These are phyloP conservation scores for Coriolopsis trogii DNA, from an alignment of 1,284 basidiomycete species.

Conservation along the genomic window DNA sequence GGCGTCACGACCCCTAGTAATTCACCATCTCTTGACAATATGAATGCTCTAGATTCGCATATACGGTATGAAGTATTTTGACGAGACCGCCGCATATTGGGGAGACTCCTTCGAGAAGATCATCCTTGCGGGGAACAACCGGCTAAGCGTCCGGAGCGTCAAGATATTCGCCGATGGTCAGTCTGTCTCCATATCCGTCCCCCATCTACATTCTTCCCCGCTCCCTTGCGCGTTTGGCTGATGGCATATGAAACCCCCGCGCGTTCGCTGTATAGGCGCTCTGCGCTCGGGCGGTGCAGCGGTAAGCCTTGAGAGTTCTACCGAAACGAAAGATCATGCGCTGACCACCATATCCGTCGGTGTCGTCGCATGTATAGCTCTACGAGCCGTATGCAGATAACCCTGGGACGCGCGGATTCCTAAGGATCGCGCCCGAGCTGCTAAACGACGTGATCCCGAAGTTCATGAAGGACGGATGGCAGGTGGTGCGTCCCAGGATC, in stretches of 20 bases:
- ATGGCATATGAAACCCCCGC: no score
- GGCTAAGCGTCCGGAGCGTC: conserved; percentile 76
- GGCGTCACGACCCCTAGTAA: not conserved
- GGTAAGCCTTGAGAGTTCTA: conserved; percentile 46
- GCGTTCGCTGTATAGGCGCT: conserved; percentile 55
- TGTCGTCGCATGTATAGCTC: conserved; percentile 43
- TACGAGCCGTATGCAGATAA: conserved; percentile 84
- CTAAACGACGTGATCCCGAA: conserved; percentile 66
- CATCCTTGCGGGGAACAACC: conserved; percentile 56
- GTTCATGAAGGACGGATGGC: conserved; percentile 79
- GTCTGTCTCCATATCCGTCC: conserved; percentile 8
- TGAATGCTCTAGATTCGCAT: conserved; percentile 61
- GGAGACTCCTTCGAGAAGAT: conserved; percentile 66
- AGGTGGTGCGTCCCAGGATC: conserved; percentile 69
- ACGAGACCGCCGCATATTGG: conserved; percentile 77
- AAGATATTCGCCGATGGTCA: conserved; percentile 90
- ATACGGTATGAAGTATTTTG: conserved; percentile 74
- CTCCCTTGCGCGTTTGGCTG: not conserved
- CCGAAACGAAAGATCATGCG: not conserved
- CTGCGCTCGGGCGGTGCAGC: conserved; percentile 90
- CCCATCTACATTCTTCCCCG: no score
- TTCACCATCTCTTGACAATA: conserved; percentile 31
- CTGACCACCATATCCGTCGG: not conserved
- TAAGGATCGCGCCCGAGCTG: conserved; percentile 69
- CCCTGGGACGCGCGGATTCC: conserved; percentile 74